Evolutionary conservation across 139 green algal genomes (phyloP).

Genomic region (Tetradesmus obliquus): DNA sequence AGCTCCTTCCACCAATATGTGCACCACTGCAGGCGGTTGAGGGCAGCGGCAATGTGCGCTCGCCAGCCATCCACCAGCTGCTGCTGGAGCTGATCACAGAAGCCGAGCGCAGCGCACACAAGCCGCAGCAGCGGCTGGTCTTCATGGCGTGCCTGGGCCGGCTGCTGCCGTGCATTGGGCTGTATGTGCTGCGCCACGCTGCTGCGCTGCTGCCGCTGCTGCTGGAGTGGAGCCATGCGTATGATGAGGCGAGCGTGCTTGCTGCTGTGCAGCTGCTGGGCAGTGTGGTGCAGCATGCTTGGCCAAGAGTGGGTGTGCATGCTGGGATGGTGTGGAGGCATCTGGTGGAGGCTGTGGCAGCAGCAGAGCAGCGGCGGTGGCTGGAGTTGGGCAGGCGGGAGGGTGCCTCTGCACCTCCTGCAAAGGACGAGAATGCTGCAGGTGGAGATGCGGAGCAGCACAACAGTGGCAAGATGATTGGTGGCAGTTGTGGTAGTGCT

Average conservation of each 20-base stretch:
- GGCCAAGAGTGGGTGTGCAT: slow-evolving; percentile 61
- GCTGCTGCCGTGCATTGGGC: slow-evolving; percentile 47
- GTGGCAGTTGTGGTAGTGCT: background rate
- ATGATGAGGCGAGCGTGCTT: slow-evolving; percentile 38
- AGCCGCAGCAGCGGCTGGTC: slow-evolving; percentile 20
- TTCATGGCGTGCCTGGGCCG: slow-evolving; percentile 33
- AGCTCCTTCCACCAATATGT: too few relatives aligned
- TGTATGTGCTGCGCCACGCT: slow-evolving; percentile 49
- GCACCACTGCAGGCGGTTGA: background rate
- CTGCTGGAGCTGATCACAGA: slow-evolving; percentile 53
- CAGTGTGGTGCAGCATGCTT: slow-evolving; percentile 52
- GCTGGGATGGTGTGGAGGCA: slow-evolving; percentile 56
- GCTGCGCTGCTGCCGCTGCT: slow-evolving; percentile 62
- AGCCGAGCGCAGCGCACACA: slow-evolving; percentile 50
- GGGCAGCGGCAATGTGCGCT: slow-evolving; percentile 5
- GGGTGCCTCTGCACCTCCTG: background rate
- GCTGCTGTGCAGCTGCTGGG: slow-evolving; percentile 43
- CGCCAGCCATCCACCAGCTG: slow-evolving; percentile 45
- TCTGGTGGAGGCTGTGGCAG: slow-evolving; percentile 35
- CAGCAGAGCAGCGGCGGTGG: background rate
- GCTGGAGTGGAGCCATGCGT: slow-evolving; percentile 57
- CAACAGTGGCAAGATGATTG: background rate
- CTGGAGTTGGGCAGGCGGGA: background rate
- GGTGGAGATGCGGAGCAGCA: background rate
- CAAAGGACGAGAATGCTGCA: background rate